Evolutionary conservation across 2,329 filamentous ascomycete genomes (phyloP), one percentile per base, ranked within the genome.

Genomic region (Pseudocercospora fuligena): DNA sequence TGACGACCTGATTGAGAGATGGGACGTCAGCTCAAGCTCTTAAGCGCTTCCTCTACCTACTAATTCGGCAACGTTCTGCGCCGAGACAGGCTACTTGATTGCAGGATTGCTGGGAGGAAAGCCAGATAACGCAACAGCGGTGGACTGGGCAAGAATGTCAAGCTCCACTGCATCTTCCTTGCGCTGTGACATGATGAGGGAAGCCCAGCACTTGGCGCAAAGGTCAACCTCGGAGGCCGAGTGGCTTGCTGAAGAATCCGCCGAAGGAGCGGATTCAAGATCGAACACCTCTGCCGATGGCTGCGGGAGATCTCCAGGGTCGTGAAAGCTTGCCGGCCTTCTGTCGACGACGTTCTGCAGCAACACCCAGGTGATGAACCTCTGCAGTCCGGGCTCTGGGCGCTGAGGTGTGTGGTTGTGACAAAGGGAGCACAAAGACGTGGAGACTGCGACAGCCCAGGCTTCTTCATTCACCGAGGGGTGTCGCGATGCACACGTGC

Each of bases 161-260:
- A 65, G 60, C 63, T 68, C 66, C 56, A 60, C 53, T 16, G 60
- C 21, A 5, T 46, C 14, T 21, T 53, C 51, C 31, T 53, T 56
- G 46, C 29, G 9, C 25, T n/a, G 9, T 51, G 8, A 51, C 25
- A 60, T 65, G 54, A 63, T 67, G 47, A 66, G 62, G n/a, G 61
- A 65, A 47, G 67, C 63, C 47, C 60, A 62, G 43, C 40, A 61
- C 29, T 53, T 60, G 61, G 53, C 51, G 29, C 31, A 65, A 6
- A 25, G 19, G 49, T 27, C 43, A 58, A 40, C 31, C n/a, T 33
- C 47, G 51, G 19, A 31, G 27, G 51, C 68, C 68, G 53, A 66
- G 69, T 49, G 63, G 66, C 43, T 63, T 69, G 57, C 60, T 64
- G 43, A 61, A 63, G 65, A 47, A 49, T 62, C 33, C 53, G 29